Evolutionary conservation across 495 filamentous ascomycete genomes (phyloP), one percentile per base, ranked within the genome.

Genomic region (Hypoxylon intermedium): DNA sequence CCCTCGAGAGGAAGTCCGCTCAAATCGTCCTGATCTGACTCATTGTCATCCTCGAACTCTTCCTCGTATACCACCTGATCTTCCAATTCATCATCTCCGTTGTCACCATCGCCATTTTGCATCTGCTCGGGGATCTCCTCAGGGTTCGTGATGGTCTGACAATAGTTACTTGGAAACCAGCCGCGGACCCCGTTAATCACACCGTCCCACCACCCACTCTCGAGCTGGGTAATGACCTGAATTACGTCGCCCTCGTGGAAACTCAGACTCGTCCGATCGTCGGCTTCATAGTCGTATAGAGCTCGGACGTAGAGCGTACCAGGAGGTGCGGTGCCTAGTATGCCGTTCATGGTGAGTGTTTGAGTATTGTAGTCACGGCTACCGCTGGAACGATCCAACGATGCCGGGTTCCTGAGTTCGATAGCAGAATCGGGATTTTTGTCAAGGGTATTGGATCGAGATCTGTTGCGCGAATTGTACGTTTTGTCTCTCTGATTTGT

Each of bases 141-240:
- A 36, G 84, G 81, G 65, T 87, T 89, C 18, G 86, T 77, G 67
- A 97, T 89, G 34, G 94, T 83, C 49, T 87, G 83, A 75, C 94
- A 98, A 76, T 98, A 98, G 72, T 98, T 98, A 81, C 94, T 98
- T 6, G 94, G 94, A 76, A 98, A 98, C 94, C 94, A 98, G 51
- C 94, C 94, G 62, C 94, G 86, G 54, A 93, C 86, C 40, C 89
- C 92, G 58, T 93, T 88, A 69, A 98, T 93, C 33, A 98, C 90
- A 7, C 94, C 94, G 76, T 98, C 94, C 94, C 94, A 98, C 94
- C 94, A 98, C 6, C 94, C 94, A 60, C 92, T 98, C 67, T 97
- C 95, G 36, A 98, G 80, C 74, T 96, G 93, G 53, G 96, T 98
- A 55, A 98, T 89, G 65, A 98, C 94, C 77, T 97, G 92, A 57